Conservation (phyloP, 805 yeast genomes). For the Scheffersomyces coipomensis region DNA sequence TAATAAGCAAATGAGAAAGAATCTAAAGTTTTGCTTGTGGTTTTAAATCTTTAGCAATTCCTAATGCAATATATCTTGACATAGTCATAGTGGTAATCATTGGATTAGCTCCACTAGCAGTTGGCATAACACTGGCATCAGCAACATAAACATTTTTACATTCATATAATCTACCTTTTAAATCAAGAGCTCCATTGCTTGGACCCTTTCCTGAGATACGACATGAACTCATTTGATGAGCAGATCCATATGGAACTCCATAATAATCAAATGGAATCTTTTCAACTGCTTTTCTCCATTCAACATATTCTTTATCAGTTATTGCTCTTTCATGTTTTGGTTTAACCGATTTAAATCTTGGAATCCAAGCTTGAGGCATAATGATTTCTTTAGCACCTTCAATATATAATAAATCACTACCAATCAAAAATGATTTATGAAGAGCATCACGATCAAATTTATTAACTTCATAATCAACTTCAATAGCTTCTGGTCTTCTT, state of each 20-base stretch:
- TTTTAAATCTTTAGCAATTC: constrained; percentile 31
- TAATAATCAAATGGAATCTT: constrained; percentile 24
- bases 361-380: constrained; percentile 29
- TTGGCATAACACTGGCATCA: constrained; percentile 50
- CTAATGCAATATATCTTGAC: constrained; percentile 41
- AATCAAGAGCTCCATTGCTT: constrained; percentile 41
- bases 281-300: constrained; percentile 30
- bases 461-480: constrained; percentile 38
- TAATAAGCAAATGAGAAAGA: neutral
- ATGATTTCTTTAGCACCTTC: constrained; percentile 48
- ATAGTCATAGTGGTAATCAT: constrained; percentile 50
- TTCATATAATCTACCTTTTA: constrained; percentile 46
- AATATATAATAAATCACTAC: constrained; percentile 46
- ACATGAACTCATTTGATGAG: constrained; percentile 56
- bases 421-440: constrained; percentile 31
- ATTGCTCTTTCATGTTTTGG: constrained; percentile 38
- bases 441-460: constrained; percentile 43
- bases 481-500: constrained; percentile 26
- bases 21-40: constrained; percentile 22
- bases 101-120: constrained; percentile 55
- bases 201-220: constrained; percentile 51
- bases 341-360: constrained; percentile 33
- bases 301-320: constrained; percentile 42
- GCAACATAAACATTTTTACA: constrained; percentile 48
- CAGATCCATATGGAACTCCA: constrained; percentile 40